Evolutionary conservation across 225 moss, liverwort and hornwort species (phyloP), one percentile per base, ranked within the genome.

Genomic region (Bryum argenteum): DNA sequence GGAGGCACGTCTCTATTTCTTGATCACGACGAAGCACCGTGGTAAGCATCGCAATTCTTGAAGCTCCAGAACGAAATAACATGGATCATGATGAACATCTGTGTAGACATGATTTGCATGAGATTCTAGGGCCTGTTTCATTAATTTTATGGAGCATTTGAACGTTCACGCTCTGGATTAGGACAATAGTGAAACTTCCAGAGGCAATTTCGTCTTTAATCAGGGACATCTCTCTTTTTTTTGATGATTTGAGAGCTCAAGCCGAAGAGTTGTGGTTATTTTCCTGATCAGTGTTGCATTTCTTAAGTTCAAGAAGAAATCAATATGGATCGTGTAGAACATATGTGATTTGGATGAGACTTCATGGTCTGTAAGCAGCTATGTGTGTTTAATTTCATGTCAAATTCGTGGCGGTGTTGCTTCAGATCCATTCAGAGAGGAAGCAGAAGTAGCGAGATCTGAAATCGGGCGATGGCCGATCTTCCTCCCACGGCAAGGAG

Each of bases 391-490:
- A 61, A 48, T 16, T 50, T 1, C 6, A 19, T 70, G 38, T 10
- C n/a, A 62, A 24, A 52, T 8, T 61, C 57, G 23, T 42, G 23
- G 54, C 24, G 17, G 20, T 64, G 15, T 55, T 55, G 59, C 15
- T 50, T 19, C 51, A 26, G 55, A 43, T 23, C n/a, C 73, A 64
- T 55, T 19, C 18, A 55, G 26, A 28, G 11, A 14, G 26, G 28
- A 55, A 55, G 26, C 14, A 16, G 55, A 64, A 18, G 13, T 14
- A 10, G 72, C 42, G n/a, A 64, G 63, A 74, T 48, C 48, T 66
- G 12, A 75, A 53, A 15, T 14, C 57, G 53, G 67, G 67, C 59
- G 7, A 75, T 78, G 72, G 72, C 19, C 22, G 5, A 72, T 47
- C 22, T 58, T 40, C 12, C 57, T 47, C 23, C 1, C 18, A 62